Conservation (phyloP, 371 early-diverging fungal species). For the Lichtheimia ornata region DNA sequence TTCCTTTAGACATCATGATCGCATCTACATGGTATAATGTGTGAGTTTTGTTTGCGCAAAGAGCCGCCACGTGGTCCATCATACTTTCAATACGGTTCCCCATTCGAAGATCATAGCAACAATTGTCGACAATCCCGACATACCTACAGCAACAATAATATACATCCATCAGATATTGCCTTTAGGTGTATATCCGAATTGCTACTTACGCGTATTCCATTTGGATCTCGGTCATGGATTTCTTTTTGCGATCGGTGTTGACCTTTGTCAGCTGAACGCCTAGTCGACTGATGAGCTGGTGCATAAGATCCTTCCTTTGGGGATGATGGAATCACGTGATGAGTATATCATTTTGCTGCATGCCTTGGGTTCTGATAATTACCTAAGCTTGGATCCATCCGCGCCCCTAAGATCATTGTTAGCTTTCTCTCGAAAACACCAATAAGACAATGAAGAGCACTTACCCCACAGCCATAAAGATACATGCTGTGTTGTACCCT, state of each 20-base stretch:
- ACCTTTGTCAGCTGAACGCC: constrained; percentile 4
- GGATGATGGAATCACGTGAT: neutral
- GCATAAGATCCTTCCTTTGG: constrained; percentile 10
- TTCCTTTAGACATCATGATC: constrained; percentile 2
- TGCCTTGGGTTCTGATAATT: neutral
- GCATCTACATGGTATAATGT: neutral
- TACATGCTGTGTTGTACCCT: constrained; percentile 11
- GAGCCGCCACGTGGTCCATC: neutral
- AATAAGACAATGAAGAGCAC: neutral
- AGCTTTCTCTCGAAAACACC: neutral
- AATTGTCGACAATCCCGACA: constrained; percentile 15
- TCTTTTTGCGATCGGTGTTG: constrained; percentile 8
- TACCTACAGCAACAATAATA: neutral
- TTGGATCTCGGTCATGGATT: constrained; percentile 5
- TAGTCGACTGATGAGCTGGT: constrained; percentile 9
- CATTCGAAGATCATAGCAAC: constrained; percentile 12
- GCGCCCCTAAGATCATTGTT: neutral
- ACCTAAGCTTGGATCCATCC: constrained; percentile 1
- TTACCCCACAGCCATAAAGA: constrained; percentile 9
- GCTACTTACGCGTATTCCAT: constrained; percentile 15
- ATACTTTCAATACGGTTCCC: constrained; percentile 12
- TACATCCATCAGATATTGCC: neutral
- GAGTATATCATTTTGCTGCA: neutral
- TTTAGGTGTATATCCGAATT: neutral
- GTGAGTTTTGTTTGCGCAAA: neutral